Evolutionary conservation across 331 rosid genomes (phyloP), one percentile per base, ranked within the genome.

Genomic region (Pyracantha coccinea): DNA sequence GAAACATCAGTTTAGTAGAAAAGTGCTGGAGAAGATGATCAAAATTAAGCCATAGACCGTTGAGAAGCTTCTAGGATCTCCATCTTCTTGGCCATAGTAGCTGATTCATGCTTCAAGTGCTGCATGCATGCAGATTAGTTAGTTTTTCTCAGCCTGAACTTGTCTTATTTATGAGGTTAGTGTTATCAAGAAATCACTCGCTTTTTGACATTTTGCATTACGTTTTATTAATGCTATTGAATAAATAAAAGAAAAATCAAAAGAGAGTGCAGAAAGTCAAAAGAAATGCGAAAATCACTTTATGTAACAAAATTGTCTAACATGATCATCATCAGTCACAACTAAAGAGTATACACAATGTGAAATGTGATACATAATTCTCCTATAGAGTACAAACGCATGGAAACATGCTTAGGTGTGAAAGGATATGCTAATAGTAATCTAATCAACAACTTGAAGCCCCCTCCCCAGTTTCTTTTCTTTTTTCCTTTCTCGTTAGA

Each of bases 31-130:
- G 35, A 67, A 57, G 71, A 65, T 55, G 27, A 23, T 63, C 45
- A 66, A 72, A 80, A 60, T 16, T 53, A 78, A 67, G 78, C 52
- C 31, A 64, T 17, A 62, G 41, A 83, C 92, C 90, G 77, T 73
- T 74, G 70, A 66, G 90, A 82, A 73, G 59, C 75, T 80, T 88
- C 85, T 29, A 88, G 80, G 64, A 62, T 72, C 75, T 82, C 90
- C 60, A 88, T 82, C 78, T 84, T 71, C 80, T 73, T 45, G 63
- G 80, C 73, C 84, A 88, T 50, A 64, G 12, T 65, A 71, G 80
- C 81, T 60, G 72, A 19, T 35, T 84, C 90, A 33, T 32, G 55
- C 87, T 78, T 80, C 87, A 84, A 50, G 58, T 75, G 87, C 93
- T 86, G 83, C 71, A 73, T 14, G 5, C 17, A 66, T 16, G 17